Evolutionary conservation across 2,329 filamentous ascomycete species (phyloP).

Genomic region (Penicillium corylophilum): DNA sequence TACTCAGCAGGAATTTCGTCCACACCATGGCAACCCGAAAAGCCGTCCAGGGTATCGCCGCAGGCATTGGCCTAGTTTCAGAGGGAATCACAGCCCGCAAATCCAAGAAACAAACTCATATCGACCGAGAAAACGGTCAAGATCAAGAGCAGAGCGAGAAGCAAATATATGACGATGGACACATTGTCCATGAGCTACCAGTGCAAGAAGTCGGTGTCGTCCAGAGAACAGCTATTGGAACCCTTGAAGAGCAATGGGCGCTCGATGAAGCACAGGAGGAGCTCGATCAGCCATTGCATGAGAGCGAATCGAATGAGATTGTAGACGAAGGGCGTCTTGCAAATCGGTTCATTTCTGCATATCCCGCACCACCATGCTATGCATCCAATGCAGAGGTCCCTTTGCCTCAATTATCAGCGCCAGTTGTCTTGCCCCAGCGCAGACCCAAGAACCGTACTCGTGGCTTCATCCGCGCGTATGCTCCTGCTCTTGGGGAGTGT

Average conservation of each 20-base stretch:
- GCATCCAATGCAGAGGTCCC: neutral
- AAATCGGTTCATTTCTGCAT: slow-evolving; percentile 13
- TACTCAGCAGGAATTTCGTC: no score
- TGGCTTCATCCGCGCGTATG: slow-evolving; percentile 43
- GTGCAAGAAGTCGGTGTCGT: neutral
- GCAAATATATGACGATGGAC: neutral
- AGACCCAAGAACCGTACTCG: slow-evolving; percentile 36
- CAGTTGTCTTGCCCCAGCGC: slow-evolving; percentile 43
- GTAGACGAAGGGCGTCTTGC: slow-evolving; percentile 11
- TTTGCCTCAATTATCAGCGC: slow-evolving; percentile 25
- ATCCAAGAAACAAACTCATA: slow-evolving; percentile 10
- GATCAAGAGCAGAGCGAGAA: neutral
- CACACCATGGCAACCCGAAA: neutral
- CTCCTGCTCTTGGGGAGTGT: slow-evolving; percentile 34
- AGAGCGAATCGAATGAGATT: neutral
- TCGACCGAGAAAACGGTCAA: neutral
- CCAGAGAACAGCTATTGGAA: neutral
- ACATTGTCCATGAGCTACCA: neutral
- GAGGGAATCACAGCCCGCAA: slow-evolving; percentile 23
- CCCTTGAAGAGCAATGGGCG: slow-evolving; percentile 22
- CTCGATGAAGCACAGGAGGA: slow-evolving; percentile 29
- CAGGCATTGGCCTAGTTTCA: slow-evolving; percentile 29
- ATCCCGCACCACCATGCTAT: slow-evolving; percentile 14
- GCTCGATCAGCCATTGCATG: neutral
- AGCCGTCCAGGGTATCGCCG: slow-evolving; percentile 22